Conservation (phyloP, 2,329 filamentous ascomycete genomes). For the Pyrenochaeta sp. region DNA sequence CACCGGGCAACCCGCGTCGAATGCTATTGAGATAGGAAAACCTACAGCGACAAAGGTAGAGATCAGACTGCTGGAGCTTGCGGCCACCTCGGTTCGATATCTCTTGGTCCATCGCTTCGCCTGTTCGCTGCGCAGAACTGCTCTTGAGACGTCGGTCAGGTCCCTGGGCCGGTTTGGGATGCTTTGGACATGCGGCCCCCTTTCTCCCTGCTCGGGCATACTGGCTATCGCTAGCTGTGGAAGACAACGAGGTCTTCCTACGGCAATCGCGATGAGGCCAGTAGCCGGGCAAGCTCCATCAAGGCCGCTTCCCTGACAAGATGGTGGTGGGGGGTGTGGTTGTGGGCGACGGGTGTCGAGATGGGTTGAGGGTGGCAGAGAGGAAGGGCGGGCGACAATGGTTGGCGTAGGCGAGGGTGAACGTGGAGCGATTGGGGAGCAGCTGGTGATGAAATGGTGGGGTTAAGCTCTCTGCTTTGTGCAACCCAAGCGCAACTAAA, state of each 20-base stretch:
- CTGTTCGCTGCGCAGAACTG: conserved; percentile 49
- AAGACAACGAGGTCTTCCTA: conserved; percentile 63
- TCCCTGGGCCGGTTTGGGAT: conserved; percentile 45
- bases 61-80: conserved; percentile 77
- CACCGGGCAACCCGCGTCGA: background rate
- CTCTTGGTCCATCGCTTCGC: conserved; percentile 70
- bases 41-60: conserved; percentile 76
- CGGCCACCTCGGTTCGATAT: conserved; percentile 82
- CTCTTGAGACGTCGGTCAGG: conserved; percentile 45
- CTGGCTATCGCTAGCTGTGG: conserved; percentile 58
- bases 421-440: conserved; percentile 22
- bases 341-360: conserved; percentile 17
- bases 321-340: conserved; percentile 16
- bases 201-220: conserved; percentile 49
- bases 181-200: conserved; percentile 27
- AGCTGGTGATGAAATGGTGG: conserved; percentile 46
- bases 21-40: background rate
- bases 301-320: conserved; percentile 47
- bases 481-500: conserved; percentile 25
- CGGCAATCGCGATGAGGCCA: conserved; percentile 66
- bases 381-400: conserved; percentile 35
- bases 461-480: conserved; percentile 41
- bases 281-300: conserved; percentile 63
- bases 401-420: conserved; percentile 26
- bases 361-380: conserved; percentile 7